A percentile compares a stretch with the other conserved stretches of the same genome.
phyloP scores from a whole-genome alignment of 1,284 basidiomycete species.

The Boletus semigastroideus region DNA sequence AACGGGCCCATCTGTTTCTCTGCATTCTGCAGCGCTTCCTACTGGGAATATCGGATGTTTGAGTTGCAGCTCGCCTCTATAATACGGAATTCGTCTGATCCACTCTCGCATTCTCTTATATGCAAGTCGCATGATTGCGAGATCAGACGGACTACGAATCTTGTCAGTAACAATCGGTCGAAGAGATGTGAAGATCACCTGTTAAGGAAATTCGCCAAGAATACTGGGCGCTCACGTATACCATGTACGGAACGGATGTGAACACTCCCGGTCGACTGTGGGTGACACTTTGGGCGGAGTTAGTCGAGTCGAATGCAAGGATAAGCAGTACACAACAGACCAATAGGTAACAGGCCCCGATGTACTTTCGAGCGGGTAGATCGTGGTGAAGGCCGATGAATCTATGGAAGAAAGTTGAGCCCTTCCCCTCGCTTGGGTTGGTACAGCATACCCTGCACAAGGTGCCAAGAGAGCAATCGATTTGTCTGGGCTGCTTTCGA shows the following conservation, averaged over 20 bases:
- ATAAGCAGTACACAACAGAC: slow-evolving; percentile 7
- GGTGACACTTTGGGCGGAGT: slow-evolving; percentile 35
- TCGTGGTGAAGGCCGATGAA: slow-evolving; percentile 9
- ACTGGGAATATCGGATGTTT: slow-evolving; percentile 50
- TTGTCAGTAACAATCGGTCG: slow-evolving; percentile 1
- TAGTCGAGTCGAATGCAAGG: background rate
- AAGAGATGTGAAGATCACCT: slow-evolving; percentile 5
- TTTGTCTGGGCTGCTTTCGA: slow-evolving; percentile 47
- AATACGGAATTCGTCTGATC: slow-evolving; percentile 54
- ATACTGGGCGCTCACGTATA: slow-evolving; percentile 37
- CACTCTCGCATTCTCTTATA: slow-evolving; percentile 64
- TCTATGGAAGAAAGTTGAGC: slow-evolving; percentile 5
- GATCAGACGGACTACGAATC: slow-evolving; percentile 48
- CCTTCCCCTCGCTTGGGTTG: background rate
- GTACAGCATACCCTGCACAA: slow-evolving; percentile 30
- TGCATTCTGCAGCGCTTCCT: slow-evolving; percentile 43
- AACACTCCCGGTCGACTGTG: slow-evolving; percentile 40
- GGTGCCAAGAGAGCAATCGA: slow-evolving; percentile 41
- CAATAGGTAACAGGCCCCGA: slow-evolving; percentile 15
- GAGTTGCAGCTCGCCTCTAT: slow-evolving; percentile 49
- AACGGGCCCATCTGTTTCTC: slow-evolving; percentile 36
- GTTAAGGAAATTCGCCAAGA: slow-evolving; percentile 35
- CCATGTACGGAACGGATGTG: slow-evolving; percentile 43
- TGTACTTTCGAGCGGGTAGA: slow-evolving; percentile 16
- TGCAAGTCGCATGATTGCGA: slow-evolving; percentile 49